phyloP scores from a whole-genome alignment of 2,329 filamentous ascomycete genomes.

The Pseudohalonectria lignicola region DNA sequence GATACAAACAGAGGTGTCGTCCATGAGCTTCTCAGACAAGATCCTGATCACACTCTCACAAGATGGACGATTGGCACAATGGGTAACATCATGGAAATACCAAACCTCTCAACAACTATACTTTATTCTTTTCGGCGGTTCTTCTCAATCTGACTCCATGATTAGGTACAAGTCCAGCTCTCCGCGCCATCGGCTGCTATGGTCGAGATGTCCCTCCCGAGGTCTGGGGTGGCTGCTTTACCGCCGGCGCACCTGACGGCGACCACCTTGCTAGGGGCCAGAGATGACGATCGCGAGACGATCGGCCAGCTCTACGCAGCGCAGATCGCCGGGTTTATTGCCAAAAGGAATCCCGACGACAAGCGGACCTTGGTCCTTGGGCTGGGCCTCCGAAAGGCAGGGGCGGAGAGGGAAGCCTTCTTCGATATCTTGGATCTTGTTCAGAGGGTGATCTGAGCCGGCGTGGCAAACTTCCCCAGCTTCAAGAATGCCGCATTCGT shows the following conservation, averaged over 20 bases:
- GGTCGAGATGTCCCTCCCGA: slow-evolving; percentile 48
- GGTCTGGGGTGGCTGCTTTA: slow-evolving; percentile 34
- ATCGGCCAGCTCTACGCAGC: slow-evolving; percentile 81
- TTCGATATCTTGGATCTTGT: slow-evolving; percentile 56
- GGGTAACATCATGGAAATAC: slow-evolving; percentile 45
- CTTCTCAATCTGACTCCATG: slow-evolving; percentile 18
- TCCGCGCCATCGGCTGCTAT: slow-evolving; percentile 53
- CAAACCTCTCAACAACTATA: no score
- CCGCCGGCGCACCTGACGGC: slow-evolving; percentile 77
- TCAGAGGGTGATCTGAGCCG: slow-evolving; percentile 38
- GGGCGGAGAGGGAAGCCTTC: slow-evolving; percentile 43
- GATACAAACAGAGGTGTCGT: slow-evolving; percentile 59
- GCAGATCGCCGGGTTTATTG: slow-evolving; percentile 74
- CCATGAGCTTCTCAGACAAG: slow-evolving; percentile 74
- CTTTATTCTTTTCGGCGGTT: slow-evolving; percentile 6
- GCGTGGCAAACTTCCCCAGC: background rate
- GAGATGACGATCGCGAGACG: slow-evolving; percentile 67
- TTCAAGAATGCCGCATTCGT: background rate
- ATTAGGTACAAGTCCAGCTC: slow-evolving; percentile 67
- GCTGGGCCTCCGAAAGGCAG: slow-evolving; percentile 39
- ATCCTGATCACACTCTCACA: slow-evolving; percentile 86
- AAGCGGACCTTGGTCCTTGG: slow-evolving; percentile 50
- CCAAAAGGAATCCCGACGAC: slow-evolving; percentile 57
- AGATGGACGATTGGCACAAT: slow-evolving; percentile 76
- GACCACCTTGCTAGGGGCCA: slow-evolving; percentile 76